Base-by-base conservation (phyloP, 2,329 filamentous ascomycete genomes). In the Aspergillus quadricinctus region DNA sequence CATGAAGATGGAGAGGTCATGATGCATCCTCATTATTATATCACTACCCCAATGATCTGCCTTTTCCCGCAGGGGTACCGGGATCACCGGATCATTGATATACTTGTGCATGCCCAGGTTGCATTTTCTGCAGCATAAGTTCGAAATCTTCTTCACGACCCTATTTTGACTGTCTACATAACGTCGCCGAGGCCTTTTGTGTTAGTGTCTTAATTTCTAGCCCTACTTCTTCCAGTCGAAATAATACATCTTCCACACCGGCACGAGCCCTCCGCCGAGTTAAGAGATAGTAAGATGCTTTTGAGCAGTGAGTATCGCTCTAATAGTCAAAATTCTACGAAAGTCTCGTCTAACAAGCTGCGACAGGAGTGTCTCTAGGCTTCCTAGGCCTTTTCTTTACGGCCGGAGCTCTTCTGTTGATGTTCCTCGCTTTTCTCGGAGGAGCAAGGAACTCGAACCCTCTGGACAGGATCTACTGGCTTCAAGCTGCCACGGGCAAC, bases 381-480 rank as follows among this genome's bases (percentile, higher is more conserved):
- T 69, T 84, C 49, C 60, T 79, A 49, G 85, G 85, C 69, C 76
- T 88, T 57, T 72, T 88, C 64, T 77, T 89, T 59, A 79, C 86
- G 59, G 84, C 82, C 48, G 84, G 79, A 48, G 81, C 84, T 53
- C 76, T 87, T 52, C 73, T 89, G 28, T 73, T 90, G 60, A 81
- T 87, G 64, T 83, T 89, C 73, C 80, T 89, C 64, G 82, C 86
- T 61, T 77, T 89, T 50, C 78, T 89, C 48, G 85, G 81, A 45
- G 87, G 87, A 57, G 78, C 77, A 31, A 75, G 77, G 55, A 77
- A 84, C 66, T 71, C 68, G 46, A 76, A 67, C 14, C 86, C 87
- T 1, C 78, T 95, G 54, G 84, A 88, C 72, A 78, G 86, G 57
- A 91, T 92, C 62, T 97, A 91, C 76, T 96, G 97, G 80, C 84